phyloP scores from a whole-genome alignment of 2,329 filamentous ascomycete genomes.

The Microthyrium microscopicum region DNA sequence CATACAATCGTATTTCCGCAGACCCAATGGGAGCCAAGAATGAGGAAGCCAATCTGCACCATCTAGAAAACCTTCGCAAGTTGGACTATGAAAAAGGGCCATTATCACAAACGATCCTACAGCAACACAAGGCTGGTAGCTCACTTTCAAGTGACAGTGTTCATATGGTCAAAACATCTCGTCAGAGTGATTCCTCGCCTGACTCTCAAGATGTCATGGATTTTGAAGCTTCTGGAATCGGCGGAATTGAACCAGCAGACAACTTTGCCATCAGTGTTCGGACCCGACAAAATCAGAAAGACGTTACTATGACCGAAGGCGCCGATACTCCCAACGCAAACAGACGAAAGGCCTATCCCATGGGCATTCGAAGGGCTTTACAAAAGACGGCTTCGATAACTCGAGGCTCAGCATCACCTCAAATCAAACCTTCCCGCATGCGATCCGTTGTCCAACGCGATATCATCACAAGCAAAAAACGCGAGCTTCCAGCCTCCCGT shows the following conservation, averaged over 20 bases:
- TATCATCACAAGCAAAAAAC: constrained; percentile 47
- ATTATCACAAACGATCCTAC: no score
- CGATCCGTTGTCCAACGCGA: constrained; percentile 49
- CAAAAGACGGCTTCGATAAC: background rate
- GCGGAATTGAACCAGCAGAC: constrained; percentile 41
- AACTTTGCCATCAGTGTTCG: constrained; percentile 37
- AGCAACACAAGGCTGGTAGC: no score
- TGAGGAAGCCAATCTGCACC: no score
- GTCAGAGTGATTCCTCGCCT: no score
- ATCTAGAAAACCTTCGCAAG: no score
- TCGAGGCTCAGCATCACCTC: background rate
- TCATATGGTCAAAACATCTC: no score
- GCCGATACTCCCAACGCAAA: background rate
- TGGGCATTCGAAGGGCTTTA: constrained; percentile 2
- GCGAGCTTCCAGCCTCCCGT: constrained; percentile 36
- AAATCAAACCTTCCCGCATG: no score
- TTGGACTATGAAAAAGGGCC: no score
- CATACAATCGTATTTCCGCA: no score
- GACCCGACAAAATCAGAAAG: constrained; percentile 1
- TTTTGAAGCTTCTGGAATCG: constrained; percentile 36
- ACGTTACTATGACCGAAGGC: constrained; percentile 11
- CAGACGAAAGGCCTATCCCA: constrained; percentile 3
- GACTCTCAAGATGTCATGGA: constrained; percentile 18
- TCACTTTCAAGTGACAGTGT: no score
- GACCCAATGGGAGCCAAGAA: no score